Percentiles rank a stretch among this genome's conserved stretches.
phyloP scores from a whole-genome alignment of 306 rosid genomes.

The Lathyrus sativus region DNA sequence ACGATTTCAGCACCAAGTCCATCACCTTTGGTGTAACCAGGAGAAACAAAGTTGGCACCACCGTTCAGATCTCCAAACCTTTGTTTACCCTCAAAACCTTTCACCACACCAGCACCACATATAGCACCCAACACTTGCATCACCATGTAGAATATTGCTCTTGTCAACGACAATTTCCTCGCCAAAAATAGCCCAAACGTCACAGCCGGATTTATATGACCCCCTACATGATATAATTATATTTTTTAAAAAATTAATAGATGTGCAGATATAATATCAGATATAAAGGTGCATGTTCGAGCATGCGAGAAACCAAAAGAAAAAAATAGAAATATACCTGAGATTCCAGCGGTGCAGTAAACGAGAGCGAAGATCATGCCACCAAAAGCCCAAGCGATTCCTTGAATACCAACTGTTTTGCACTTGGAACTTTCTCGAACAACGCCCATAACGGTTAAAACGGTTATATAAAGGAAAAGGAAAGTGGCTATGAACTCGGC shows the following conservation, averaged over 20 bases:
- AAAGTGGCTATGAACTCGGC: conserved; percentile 57
- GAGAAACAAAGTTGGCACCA: conserved; percentile 46
- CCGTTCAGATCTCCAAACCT: background rate
- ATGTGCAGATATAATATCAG: no score
- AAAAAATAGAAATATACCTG: conserved; percentile 38
- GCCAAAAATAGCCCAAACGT: conserved; percentile 53
- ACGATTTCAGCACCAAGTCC: conserved; percentile 59
- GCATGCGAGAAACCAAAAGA: background rate
- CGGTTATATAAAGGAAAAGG: conserved; percentile 52
- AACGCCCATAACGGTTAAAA: conserved; percentile 53
- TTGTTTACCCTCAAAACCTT: conserved; percentile 51
- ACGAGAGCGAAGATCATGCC: conserved; percentile 65
- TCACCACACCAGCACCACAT: conserved; percentile 55
- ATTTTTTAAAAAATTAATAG: no score
- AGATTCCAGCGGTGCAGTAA: conserved; percentile 58
- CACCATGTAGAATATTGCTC: conserved; percentile 54
- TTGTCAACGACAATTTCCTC: conserved; percentile 46
- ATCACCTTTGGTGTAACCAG: conserved; percentile 57
- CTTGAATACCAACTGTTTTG: conserved; percentile 48
- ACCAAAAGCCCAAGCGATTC: conserved; percentile 60
- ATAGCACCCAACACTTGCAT: conserved; percentile 57
- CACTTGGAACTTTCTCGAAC: background rate
- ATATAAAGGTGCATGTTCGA: no score
- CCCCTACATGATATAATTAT: conserved; percentile 16
- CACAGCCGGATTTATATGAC: conserved; percentile 60